Percentiles rank a stretch among this genome's conserved stretches.
Conservation (phyloP, 192 early-diverging fungal genomes). For the Coemansia sp. region DNA sequence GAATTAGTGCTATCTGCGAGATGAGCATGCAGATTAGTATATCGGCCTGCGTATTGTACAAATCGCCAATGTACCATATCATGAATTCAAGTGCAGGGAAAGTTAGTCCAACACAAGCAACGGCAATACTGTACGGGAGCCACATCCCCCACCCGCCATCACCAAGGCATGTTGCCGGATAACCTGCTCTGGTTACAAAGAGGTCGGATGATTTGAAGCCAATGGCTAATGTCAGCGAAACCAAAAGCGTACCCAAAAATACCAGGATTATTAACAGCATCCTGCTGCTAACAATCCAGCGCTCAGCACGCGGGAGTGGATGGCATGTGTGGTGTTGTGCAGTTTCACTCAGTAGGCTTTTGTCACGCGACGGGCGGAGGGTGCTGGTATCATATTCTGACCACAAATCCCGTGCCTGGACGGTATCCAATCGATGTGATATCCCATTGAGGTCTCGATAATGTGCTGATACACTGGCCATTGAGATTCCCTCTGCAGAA, state of each 20-base stretch:
- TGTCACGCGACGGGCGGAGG: conserved; percentile 2
- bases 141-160: conserved; percentile 33
- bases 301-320: not conserved
- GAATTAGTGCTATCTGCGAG: conserved; percentile 19
- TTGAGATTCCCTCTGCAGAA: not conserved
- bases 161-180: conserved; percentile 15
- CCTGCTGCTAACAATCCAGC: conserved; percentile 5
- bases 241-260: conserved; percentile 7
- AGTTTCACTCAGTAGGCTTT: not conserved
- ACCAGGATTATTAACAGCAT: conserved; percentile 12
- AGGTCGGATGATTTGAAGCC: conserved; percentile 7
- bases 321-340: not conserved
- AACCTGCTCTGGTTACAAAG: not conserved
- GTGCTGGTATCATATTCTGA: conserved; percentile 20
- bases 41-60: conserved; percentile 22
- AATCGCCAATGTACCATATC: conserved; percentile 24
- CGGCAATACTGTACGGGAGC: conserved; percentile 31
- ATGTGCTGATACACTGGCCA: conserved; percentile 5
- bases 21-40: conserved; percentile 22
- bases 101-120: conserved; percentile 11
- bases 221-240: conserved; percentile 11
- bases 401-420: conserved; percentile 18
- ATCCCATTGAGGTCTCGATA: not conserved
- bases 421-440: conserved; percentile 13
- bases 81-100: conserved; percentile 21